phyloP scores from a whole-genome alignment of 2,329 filamentous ascomycete genomes.

The Penicillium sp. region DNA sequence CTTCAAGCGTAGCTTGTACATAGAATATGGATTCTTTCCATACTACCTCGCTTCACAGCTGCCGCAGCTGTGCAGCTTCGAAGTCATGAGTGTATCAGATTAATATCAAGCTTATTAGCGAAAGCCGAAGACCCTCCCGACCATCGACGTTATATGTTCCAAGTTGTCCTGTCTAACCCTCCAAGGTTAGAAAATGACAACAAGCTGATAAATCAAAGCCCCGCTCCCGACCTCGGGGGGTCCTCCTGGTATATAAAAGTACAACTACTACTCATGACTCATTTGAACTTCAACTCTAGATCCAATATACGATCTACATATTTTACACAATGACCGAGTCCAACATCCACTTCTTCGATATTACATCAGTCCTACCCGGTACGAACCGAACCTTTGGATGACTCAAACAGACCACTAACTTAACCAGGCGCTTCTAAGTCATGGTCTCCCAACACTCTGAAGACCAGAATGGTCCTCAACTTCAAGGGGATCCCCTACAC shows the following conservation, averaged over 20 bases:
- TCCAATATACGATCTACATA: not conserved
- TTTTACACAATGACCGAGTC: slow-evolving; percentile 14
- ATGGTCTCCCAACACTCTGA: slow-evolving; percentile 25
- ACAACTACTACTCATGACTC: no score
- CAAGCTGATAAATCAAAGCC: slow-evolving; percentile 5
- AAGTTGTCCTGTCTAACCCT: no score
- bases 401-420: not conserved
- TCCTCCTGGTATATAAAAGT: no score
- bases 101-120: not conserved
- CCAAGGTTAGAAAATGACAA: no score
- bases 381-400: not conserved
- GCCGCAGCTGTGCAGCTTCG: not conserved
- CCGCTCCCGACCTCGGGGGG: not conserved
- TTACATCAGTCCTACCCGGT: slow-evolving; percentile 25
- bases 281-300: not conserved
- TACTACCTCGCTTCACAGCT: not conserved
- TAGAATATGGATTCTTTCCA: not conserved
- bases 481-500: slow-evolving; percentile 25
- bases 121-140: no score
- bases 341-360: slow-evolving; percentile 30
- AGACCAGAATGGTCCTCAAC: slow-evolving; percentile 20
- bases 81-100: not conserved
- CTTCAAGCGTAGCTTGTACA: not conserved
- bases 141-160: no score
- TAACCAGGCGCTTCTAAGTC: slow-evolving; percentile 23